Evolutionary conservation across 306 rosid species (phyloP), one percentile per base, ranked within the genome.

Genomic region (Dalbergia oliveri): DNA sequence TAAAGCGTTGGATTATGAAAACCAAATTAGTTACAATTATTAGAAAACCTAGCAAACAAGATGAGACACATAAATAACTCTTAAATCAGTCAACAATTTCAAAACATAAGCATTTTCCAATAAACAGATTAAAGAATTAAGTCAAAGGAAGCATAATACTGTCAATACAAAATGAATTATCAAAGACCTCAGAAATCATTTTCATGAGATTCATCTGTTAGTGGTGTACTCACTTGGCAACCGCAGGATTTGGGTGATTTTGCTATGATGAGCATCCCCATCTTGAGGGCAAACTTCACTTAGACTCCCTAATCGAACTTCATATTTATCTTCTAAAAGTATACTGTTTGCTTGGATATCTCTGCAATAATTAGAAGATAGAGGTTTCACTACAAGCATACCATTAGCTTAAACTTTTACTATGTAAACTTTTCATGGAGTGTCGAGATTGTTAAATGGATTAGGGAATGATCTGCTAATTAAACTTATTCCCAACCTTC

Each of bases 261-360:
- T 90, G 90, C 90, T 93, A 79, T 89, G 99, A 84, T 91, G 94
- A 75, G 80, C 44, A 81, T 90, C 99, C 23, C 96, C 99, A 90
- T 89, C 97, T 84, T 91, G 99, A 78, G 75, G 75, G 73, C 93
- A 87, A 44, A 87, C 81, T 80, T 90, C 94, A 54, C 92, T 93
- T 82, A 95, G 80, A 89, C 99, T 93, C 80, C 99, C 99, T 59
- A 95, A 65, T 76, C 97, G 90, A 73, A 93, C 99, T 89, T 95
- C 99, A 77, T 90, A 95, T 85, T 91, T 95, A 82, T 95, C 98
- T 71, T 95, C 99, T 50, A 95, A 96, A 70, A 93, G 96, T 82
- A 95, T 86, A 84, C 99, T 95, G 84, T 93, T 91, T 11, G 99
- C 97, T 93, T 91, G 98, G 84, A 95, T 83, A 82, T 95, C 98